A percentile compares a stretch with the other conserved stretches of the same genome.
Conservation (phyloP, 2,329 filamentous ascomycete genomes). For the Aspergillus sp. region DNA sequence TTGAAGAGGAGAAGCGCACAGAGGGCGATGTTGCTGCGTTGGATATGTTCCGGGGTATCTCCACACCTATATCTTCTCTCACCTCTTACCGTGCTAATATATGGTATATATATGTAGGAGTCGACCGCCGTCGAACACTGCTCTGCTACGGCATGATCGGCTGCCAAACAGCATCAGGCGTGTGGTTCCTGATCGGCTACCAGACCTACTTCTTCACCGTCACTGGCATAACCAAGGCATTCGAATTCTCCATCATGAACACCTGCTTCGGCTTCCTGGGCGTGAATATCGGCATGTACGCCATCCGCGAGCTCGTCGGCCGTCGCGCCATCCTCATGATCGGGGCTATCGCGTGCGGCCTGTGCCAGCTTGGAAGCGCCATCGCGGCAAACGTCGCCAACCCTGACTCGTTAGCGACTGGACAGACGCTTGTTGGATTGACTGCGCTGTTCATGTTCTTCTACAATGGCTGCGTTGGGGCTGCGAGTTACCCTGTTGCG, state of each 20-base stretch:
- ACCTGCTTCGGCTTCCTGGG: constrained; percentile 30
- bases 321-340: constrained; percentile 50
- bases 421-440: background rate
- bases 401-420: background rate
- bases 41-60: background rate
- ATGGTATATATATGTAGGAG: background rate
- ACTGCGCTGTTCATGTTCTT: background rate
- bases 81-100: background rate
- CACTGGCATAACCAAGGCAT: background rate
- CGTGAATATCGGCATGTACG: constrained; percentile 51
- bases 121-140: background rate
- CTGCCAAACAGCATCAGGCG: background rate
- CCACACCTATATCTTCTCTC: too few relatives aligned
- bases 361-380: background rate
- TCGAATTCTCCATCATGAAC: background rate
- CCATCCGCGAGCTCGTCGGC: constrained; percentile 50
- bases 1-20: background rate
- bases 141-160: background rate
- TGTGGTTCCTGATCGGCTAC: background rate
- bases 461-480: background rate
- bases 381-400: background rate
- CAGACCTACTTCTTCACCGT: background rate
- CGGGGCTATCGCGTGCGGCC: constrained; percentile 25
- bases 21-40: background rate
- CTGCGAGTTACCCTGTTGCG: background rate